phyloP scores from a whole-genome alignment of 2,329 filamentous ascomycete species.

The Colletotrichum sidae region DNA sequence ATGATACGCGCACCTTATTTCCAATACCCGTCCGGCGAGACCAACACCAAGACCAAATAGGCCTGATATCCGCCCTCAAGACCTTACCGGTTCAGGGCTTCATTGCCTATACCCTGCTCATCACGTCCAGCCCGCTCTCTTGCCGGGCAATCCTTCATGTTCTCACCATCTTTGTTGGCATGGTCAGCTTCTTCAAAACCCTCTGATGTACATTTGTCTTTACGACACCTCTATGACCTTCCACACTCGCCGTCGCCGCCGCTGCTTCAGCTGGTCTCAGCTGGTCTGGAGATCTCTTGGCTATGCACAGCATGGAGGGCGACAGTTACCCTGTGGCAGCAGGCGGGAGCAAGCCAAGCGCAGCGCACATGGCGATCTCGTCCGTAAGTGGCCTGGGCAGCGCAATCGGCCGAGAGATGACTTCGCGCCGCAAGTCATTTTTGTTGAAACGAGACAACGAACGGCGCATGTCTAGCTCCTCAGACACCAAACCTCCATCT shows the following conservation, averaged over 20 bases:
- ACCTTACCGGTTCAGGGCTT: constrained; percentile 4
- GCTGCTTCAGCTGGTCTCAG: constrained; percentile 2
- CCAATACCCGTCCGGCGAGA: constrained; percentile 6
- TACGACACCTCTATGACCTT: background rate
- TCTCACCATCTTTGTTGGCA: constrained; percentile 21
- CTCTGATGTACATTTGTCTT: background rate
- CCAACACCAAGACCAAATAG: constrained; percentile 30
- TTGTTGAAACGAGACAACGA: constrained; percentile 20
- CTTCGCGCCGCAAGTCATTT: constrained; percentile 6
- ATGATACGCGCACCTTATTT: background rate
- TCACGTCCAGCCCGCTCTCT: constrained; percentile 10
- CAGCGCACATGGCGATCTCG: constrained; percentile 30
- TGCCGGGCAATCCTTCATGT: constrained; percentile 29
- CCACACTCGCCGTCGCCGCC: constrained; percentile 9
- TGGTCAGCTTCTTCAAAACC: background rate
- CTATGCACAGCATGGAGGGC: constrained; percentile 21
- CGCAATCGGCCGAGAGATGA: constrained; percentile 28
- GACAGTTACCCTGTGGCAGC: constrained; percentile 6
- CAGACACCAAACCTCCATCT: background rate
- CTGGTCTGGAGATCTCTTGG: constrained; percentile 24
- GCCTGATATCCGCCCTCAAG: constrained; percentile 30
- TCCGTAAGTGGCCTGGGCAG: constrained; percentile 22
- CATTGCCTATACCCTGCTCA: constrained; percentile 11
- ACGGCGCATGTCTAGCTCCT: constrained; percentile 2
- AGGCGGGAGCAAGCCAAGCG: constrained; percentile 16